Conservation (phyloP, 495 filamentous ascomycete species). For the Sporormia fimetaria region DNA sequence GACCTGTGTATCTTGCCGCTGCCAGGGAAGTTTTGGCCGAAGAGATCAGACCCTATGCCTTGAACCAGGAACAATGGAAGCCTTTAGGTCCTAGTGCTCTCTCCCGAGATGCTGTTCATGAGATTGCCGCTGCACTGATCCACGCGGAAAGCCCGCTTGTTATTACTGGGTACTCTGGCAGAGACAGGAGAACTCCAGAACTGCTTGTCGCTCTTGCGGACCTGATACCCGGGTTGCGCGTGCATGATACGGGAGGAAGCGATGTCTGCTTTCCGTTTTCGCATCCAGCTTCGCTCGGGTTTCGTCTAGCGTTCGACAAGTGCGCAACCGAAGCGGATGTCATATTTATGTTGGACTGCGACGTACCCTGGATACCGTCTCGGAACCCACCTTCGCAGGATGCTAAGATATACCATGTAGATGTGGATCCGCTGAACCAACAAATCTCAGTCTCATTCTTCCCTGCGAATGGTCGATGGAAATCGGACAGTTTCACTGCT, state of each 20-base stretch:
- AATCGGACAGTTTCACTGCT: slow-evolving; percentile 32
- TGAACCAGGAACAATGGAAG: slow-evolving; percentile 10
- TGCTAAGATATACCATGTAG: slow-evolving; percentile 68
- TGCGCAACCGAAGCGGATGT: slow-evolving; percentile 21
- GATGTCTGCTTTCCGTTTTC: slow-evolving; percentile 21
- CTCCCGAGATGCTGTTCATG: slow-evolving; percentile 7
- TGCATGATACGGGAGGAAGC: slow-evolving; percentile 19
- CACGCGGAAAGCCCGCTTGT: slow-evolving; percentile 16
- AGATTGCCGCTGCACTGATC: slow-evolving; percentile 14
- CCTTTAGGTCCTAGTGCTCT: slow-evolving; percentile 14
- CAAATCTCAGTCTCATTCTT: slow-evolving; percentile 59
- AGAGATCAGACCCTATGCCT: slow-evolving; percentile 12
- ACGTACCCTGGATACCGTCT: slow-evolving; percentile 64
- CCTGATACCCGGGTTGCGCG: slow-evolving; percentile 13
- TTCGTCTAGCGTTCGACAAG: slow-evolving; percentile 9
- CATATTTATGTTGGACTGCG: slow-evolving; percentile 24
- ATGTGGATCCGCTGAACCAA: slow-evolving; percentile 77
- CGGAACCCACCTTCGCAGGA: slow-evolving; percentile 42
- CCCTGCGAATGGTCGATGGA: slow-evolving; percentile 32
- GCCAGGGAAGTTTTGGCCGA: slow-evolving; percentile 16
- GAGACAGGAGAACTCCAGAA: slow-evolving; percentile 9
- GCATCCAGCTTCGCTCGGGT: slow-evolving; percentile 14
- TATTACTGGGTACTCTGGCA: slow-evolving; percentile 21
- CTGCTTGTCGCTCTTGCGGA: slow-evolving; percentile 15
- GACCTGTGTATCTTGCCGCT: slow-evolving; percentile 17